Evolutionary conservation across 495 filamentous ascomycete genomes (phyloP).

Genomic region (Penicillium odoratum): DNA sequence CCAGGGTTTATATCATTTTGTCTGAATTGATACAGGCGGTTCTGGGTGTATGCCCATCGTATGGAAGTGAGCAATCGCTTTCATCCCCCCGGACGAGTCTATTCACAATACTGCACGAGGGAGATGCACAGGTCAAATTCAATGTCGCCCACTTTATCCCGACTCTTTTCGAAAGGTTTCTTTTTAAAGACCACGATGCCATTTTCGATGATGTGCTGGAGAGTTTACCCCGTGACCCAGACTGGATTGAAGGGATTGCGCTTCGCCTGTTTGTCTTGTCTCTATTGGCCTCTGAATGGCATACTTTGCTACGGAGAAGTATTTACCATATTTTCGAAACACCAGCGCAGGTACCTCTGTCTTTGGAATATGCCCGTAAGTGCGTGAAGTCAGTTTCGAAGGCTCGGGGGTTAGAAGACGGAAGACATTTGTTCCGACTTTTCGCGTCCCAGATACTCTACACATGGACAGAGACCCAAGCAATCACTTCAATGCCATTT

Average conservation of each 20-base stretch:
- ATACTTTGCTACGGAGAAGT: slow-evolving; percentile 74
- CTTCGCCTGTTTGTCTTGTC: slow-evolving; percentile 75
- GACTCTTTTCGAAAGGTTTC: slow-evolving; percentile 74
- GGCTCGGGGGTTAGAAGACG: slow-evolving; percentile 59
- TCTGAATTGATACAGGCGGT: slow-evolving; percentile 66
- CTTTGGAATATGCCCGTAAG: slow-evolving; percentile 65
- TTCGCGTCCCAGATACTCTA: slow-evolving; percentile 92
- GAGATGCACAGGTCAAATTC: slow-evolving; percentile 73
- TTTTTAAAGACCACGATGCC: slow-evolving; percentile 74
- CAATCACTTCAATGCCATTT: slow-evolving; percentile 70
- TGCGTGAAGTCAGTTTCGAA: slow-evolving; percentile 67
- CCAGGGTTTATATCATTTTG: slow-evolving; percentile 64
- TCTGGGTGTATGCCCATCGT: slow-evolving; percentile 62
- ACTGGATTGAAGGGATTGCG: slow-evolving; percentile 80
- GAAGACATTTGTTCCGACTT: slow-evolving; percentile 74
- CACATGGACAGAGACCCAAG: slow-evolving; percentile 75
- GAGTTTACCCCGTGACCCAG: slow-evolving; percentile 67
- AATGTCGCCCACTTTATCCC: slow-evolving; percentile 66
- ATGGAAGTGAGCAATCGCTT: slow-evolving; percentile 53
- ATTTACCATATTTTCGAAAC: slow-evolving; percentile 94
- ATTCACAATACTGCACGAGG: slow-evolving; percentile 65
- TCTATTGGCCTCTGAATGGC: slow-evolving; percentile 74
- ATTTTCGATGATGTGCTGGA: slow-evolving; percentile 77
- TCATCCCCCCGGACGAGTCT: slow-evolving; percentile 74
- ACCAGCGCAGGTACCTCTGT: slow-evolving; percentile 64